phyloP scores from a whole-genome alignment of 2,329 filamentous ascomycete genomes.

The Colletotrichum cuscutae region DNA sequence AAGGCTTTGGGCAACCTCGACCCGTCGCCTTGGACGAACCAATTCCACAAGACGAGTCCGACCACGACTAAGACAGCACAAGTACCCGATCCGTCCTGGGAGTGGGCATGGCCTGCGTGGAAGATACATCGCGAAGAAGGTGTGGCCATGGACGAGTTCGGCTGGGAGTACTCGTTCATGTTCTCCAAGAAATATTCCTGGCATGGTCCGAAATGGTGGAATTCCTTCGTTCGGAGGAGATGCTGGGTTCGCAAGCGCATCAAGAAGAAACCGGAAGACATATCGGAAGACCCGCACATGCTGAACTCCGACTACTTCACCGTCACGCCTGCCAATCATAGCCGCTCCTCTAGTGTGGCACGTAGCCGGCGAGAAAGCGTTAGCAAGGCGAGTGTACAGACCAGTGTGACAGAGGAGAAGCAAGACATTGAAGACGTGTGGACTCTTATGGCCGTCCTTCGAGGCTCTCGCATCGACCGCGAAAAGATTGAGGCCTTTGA shows the following conservation, averaged over 20 bases:
- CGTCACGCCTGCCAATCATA: slow-evolving; percentile 65
- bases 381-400: slow-evolving; percentile 50
- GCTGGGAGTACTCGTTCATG: slow-evolving; percentile 96
- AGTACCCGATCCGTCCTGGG: slow-evolving; percentile 93
- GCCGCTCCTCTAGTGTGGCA: slow-evolving; percentile 38
- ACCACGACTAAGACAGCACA: slow-evolving; percentile 85
- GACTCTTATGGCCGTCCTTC: slow-evolving; percentile 75
- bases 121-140: slow-evolving; percentile 77
- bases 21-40: slow-evolving; percentile 87
- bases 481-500: slow-evolving; percentile 89
- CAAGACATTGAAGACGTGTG: slow-evolving; percentile 68
- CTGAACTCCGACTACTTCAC: slow-evolving; percentile 84
- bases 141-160: slow-evolving; percentile 78
- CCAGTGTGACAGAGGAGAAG: slow-evolving; percentile 30
- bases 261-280: slow-evolving; percentile 63
- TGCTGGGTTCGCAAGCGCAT: slow-evolving; percentile 87
- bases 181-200: slow-evolving; percentile 81
- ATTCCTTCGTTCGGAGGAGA: slow-evolving; percentile 90
- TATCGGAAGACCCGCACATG: slow-evolving; percentile 68
- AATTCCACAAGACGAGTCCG: slow-evolving; percentile 67
- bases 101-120: slow-evolving; percentile 82
- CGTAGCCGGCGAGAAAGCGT: slow-evolving; percentile 45
- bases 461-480: slow-evolving; percentile 80
- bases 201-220: slow-evolving; percentile 94
- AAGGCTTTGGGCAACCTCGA: slow-evolving; percentile 88